Evolutionary conservation across 225 moss, liverwort and hornwort species (phyloP).

Genomic region (Physcomitrellopsis africana): DNA sequence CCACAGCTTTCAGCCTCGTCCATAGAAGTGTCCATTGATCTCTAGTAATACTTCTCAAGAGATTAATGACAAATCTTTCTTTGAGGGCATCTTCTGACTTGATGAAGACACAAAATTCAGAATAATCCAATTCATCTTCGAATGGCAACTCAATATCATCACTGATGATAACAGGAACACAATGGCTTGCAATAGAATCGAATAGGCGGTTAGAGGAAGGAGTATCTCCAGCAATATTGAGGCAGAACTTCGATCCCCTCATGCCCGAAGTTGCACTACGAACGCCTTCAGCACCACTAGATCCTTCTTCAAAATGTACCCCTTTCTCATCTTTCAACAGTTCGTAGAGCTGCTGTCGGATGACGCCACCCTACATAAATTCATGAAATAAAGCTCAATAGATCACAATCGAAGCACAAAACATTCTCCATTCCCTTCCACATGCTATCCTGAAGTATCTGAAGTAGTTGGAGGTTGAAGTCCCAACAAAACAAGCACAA

Average conservation of each 20-base stretch:
- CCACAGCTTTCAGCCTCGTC: constrained; percentile 41
- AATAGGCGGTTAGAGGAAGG: constrained; percentile 58
- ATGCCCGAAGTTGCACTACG: constrained; percentile 45
- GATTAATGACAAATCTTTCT: constrained; percentile 39
- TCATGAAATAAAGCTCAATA: constrained; percentile 5
- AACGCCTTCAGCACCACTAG: constrained; percentile 33
- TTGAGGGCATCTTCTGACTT: constrained; percentile 46
- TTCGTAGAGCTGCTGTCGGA: constrained; percentile 49
- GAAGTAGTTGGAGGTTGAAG: constrained; percentile 3
- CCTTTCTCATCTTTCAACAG: constrained; percentile 48
- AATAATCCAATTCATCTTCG: constrained; percentile 50
- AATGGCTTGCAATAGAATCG: constrained; percentile 55
- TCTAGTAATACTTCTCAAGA: constrained; percentile 35
- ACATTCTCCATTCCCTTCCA: not conserved
- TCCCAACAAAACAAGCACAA: not conserved
- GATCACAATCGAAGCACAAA: not conserved
- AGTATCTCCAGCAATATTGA: constrained; percentile 57
- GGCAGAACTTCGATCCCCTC: constrained; percentile 55
- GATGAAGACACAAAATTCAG: constrained; percentile 54
- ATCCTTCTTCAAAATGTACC: constrained; percentile 57
- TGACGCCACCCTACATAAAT: constrained; percentile 50
- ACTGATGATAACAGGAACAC: constrained; percentile 56
- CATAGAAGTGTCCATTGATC: constrained; percentile 45
- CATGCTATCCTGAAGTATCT: not conserved
- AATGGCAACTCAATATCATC: constrained; percentile 51